phyloP scores from a whole-genome alignment of 2,329 filamentous ascomycete genomes.

The Daldinia sp. region DNA sequence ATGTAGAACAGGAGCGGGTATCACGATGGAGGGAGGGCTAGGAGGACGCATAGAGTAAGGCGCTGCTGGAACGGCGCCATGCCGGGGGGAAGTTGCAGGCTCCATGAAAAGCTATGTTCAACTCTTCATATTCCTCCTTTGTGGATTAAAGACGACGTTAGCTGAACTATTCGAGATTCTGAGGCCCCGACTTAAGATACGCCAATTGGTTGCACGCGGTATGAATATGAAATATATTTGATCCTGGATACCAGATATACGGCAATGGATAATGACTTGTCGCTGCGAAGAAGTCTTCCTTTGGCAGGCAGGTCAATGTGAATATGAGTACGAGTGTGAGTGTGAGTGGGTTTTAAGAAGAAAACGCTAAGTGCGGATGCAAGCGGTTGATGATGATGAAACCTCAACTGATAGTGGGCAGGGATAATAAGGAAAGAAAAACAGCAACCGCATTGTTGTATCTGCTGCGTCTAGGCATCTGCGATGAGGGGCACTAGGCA shows the following conservation, averaged over 20 bases:
- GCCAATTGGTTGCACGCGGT: not conserved
- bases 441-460: too few relatives aligned
- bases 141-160: not conserved
- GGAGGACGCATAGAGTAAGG: constrained; percentile 47
- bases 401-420: too few relatives aligned
- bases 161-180: not conserved
- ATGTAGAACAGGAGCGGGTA: constrained; percentile 32
- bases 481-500: too few relatives aligned
- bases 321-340: not conserved
- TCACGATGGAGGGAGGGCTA: constrained; percentile 47
- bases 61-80: constrained; percentile 38
- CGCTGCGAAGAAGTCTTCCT: not conserved
- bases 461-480: too few relatives aligned
- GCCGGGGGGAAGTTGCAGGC: not conserved
- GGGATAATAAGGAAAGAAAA: too few relatives aligned
- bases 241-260: not conserved
- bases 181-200: not conserved
- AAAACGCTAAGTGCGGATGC: not conserved
- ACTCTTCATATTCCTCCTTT: constrained; percentile 11
- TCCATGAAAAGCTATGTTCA: constrained; percentile 9
- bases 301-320: not conserved
- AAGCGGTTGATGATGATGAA: not conserved
- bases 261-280: not conserved
- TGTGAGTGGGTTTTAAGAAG: not conserved
- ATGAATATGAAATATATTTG: not conserved